A percentile compares a stretch with the other conserved stretches of the same genome.
Conservation (phyloP, 192 early-diverging fungal species). For the Linnemannia exigua region DNA sequence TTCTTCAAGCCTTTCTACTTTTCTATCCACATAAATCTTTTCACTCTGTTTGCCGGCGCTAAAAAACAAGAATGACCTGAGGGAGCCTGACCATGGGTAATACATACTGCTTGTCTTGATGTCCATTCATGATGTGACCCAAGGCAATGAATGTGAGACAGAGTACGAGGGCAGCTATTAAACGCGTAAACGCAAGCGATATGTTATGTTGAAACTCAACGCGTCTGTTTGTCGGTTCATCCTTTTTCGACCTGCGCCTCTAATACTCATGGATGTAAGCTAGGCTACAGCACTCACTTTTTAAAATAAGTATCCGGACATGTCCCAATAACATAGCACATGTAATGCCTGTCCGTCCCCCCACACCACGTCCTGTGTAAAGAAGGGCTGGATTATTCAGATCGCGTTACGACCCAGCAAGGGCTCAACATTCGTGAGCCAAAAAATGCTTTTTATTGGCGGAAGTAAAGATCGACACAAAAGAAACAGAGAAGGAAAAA, state of each 20-base stretch:
- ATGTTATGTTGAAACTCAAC: background rate
- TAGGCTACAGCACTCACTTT: too few relatives aligned
- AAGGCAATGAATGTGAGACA: background rate
- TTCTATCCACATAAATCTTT: too few relatives aligned
- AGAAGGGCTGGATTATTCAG: background rate
- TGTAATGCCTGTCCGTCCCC: background rate
- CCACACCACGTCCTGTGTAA: background rate
- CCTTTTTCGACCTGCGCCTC: background rate
- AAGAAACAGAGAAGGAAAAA: background rate
- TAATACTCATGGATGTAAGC: too few relatives aligned
- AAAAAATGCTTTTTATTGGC: too few relatives aligned
- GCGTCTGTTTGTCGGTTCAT: background rate
- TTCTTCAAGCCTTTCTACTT: too few relatives aligned
- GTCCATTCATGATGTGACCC: too few relatives aligned
- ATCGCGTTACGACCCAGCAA: constrained; percentile 8
- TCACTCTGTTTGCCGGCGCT: too few relatives aligned
- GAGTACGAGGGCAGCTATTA: background rate
- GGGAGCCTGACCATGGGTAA: too few relatives aligned
- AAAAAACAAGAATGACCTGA: too few relatives aligned
- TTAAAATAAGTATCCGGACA: background rate
- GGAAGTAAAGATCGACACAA: too few relatives aligned
- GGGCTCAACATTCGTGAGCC: constrained; percentile 3
- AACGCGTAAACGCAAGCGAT: too few relatives aligned
- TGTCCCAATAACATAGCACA: background rate
- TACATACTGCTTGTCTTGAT: too few relatives aligned